Evolutionary conservation across 2,329 filamentous ascomycete genomes (phyloP).

Genomic region (Phaeosphaeriaceae sp.): DNA sequence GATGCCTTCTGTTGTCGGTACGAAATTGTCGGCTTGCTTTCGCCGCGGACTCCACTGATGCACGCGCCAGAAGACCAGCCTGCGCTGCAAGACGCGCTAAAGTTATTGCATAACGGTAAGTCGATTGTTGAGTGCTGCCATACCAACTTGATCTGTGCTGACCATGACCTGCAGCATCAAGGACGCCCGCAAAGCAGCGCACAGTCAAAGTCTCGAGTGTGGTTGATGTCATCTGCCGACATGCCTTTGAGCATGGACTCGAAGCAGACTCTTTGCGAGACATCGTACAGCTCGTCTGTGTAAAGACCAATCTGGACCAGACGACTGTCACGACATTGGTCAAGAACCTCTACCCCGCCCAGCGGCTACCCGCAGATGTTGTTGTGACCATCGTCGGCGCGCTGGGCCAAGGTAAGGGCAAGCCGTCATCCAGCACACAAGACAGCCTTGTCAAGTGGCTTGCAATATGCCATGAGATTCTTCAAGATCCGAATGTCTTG

Average conservation of each 20-base stretch:
- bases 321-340: slow-evolving; percentile 72
- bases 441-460: slow-evolving; percentile 78
- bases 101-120: slow-evolving; percentile 45
- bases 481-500: slow-evolving; percentile 69
- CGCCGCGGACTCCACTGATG: slow-evolving; percentile 27
- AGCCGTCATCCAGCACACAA: slow-evolving; percentile 75
- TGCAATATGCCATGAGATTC: slow-evolving; percentile 74
- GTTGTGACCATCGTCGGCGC: slow-evolving; percentile 72
- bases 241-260: slow-evolving; percentile 73
- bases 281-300: slow-evolving; percentile 71
- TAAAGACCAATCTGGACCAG: slow-evolving; percentile 76
- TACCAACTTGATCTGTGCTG: slow-evolving; percentile 25
- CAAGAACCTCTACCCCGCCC: slow-evolving; percentile 78
- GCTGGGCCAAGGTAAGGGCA: slow-evolving; percentile 78
- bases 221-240: slow-evolving; percentile 67
- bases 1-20: slow-evolving; percentile 44
- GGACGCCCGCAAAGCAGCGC: slow-evolving; percentile 69
- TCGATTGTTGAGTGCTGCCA: slow-evolving; percentile 27
- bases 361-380: slow-evolving; percentile 65
- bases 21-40: slow-evolving; percentile 12
- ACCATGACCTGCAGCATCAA: slow-evolving; percentile 41
- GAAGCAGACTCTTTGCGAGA: slow-evolving; percentile 65
- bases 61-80: slow-evolving; percentile 35
- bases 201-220: slow-evolving; percentile 66
- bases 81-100: slow-evolving; percentile 44